Percentiles rank a stretch among this genome's conserved stretches.
Conservation (phyloP, 1,139 yeast genomes). For the Dujonia santamariae region DNA sequence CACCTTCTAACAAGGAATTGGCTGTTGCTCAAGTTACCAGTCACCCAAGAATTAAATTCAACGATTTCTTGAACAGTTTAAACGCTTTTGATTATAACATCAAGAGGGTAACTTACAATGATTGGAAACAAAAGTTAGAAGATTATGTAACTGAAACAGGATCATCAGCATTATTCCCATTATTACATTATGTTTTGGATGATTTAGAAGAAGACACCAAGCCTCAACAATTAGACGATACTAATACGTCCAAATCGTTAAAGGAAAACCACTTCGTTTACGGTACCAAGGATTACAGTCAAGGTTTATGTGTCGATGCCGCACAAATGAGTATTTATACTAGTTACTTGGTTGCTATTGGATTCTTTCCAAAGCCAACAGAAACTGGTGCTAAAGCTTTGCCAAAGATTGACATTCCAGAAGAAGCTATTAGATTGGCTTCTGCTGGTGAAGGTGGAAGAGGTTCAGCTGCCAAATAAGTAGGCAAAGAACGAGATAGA, state of each 20-base stretch:
- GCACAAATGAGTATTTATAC: constrained; percentile 72
- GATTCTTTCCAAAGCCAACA: constrained; percentile 68
- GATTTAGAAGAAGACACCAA: constrained; percentile 85
- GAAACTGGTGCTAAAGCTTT: constrained; percentile 38
- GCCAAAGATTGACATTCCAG: constrained; percentile 56
- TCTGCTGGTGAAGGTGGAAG: constrained; percentile 90
- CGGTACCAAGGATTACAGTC: constrained; percentile 55
- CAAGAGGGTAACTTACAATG: constrained; percentile 59
- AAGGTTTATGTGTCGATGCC: constrained; percentile 70
- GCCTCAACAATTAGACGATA: constrained; percentile 93
- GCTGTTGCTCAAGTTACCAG: constrained; percentile 95
- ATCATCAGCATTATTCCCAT: constrained; percentile 88
- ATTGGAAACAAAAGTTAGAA: constrained; percentile 79
- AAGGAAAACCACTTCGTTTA: constrained; percentile 58
- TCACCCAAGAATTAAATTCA: constrained; percentile 85
- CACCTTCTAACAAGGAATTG: constrained; percentile 52
- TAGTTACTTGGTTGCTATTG: constrained; percentile 73
- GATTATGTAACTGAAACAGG: constrained; percentile 65
- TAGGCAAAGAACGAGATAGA: neutral
- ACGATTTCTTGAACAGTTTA: constrained; percentile 67
- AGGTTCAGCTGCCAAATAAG: constrained; percentile 49
- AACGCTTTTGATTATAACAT: constrained; percentile 70
- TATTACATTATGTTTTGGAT: constrained; percentile 90
- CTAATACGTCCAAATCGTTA: constrained; percentile 68
- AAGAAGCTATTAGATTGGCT: constrained; percentile 62